Evolutionary conservation across 2,329 filamentous ascomycete species (phyloP).

Genomic region (Curvularia verruculosa): DNA sequence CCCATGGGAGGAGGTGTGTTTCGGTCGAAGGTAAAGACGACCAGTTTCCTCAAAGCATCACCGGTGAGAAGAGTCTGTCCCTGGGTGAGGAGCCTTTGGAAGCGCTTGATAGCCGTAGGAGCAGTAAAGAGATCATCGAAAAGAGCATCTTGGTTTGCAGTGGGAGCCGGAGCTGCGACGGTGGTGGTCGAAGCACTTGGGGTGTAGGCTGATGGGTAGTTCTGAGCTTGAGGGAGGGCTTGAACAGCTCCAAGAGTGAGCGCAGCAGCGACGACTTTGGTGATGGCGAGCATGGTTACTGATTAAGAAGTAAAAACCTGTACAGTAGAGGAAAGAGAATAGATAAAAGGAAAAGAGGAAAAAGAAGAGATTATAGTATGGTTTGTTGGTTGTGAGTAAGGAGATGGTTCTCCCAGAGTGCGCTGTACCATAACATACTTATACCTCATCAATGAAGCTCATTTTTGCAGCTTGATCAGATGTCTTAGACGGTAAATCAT

Average conservation of each 20-base stretch:
- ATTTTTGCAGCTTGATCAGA: conserved; percentile 2
- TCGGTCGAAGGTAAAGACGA: conserved; percentile 68
- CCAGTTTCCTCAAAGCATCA: conserved; percentile 45
- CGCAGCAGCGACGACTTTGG: conserved; percentile 42
- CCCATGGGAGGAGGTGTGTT: conserved; percentile 50
- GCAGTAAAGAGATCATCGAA: conserved; percentile 41
- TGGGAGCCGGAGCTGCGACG: conserved; percentile 10
- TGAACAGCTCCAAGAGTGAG: conserved; percentile 41
- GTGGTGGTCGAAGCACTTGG: conserved; percentile 2
- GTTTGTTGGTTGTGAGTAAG: conserved; percentile 36
- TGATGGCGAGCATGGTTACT: conserved; percentile 46
- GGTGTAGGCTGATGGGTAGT: conserved; percentile 4
- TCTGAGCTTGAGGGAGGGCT: conserved; percentile 36
- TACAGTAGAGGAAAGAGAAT: conserved; percentile 24
- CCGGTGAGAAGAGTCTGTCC: conserved; percentile 39
- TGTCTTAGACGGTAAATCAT: conserved; percentile 14
- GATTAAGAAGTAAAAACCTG: conserved; percentile 26
- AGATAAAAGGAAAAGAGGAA: conserved; percentile 24
- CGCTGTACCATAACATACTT: conserved; percentile 27
- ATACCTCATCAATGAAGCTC: conserved; percentile 22
- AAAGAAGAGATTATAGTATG: conserved; percentile 30
- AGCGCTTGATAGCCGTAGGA: conserved; percentile 48
- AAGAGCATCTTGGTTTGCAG: conserved; percentile 30
- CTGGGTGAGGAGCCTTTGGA: conserved; percentile 45
- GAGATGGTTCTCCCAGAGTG: conserved; percentile 27